Evolutionary conservation across 2,329 filamentous ascomycete species (phyloP).

Genomic region (Fusarium sp.): DNA sequence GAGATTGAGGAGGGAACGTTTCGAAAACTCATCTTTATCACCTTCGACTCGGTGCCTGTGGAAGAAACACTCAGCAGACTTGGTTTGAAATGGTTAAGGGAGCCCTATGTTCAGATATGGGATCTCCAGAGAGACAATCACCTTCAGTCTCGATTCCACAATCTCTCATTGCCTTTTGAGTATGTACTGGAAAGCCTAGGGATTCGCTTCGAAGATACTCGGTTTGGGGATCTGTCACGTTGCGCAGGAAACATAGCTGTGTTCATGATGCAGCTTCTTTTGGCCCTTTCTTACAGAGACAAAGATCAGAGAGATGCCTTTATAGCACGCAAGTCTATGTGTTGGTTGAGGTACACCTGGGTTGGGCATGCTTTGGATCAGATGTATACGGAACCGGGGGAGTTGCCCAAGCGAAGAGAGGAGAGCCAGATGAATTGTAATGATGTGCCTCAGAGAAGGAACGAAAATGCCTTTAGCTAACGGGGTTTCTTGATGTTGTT

Average conservation of each 20-base stretch:
- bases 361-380: slow-evolving; percentile 37
- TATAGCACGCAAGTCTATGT: slow-evolving; percentile 4
- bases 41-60: slow-evolving; percentile 11
- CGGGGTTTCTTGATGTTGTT: background rate
- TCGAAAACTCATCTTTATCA: slow-evolving; percentile 31
- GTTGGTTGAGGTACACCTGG: slow-evolving; percentile 38
- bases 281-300: slow-evolving; percentile 30
- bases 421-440: slow-evolving; percentile 29
- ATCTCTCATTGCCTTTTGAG: slow-evolving; percentile 12
- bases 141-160: slow-evolving; percentile 19
- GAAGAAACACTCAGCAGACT: slow-evolving; percentile 10
- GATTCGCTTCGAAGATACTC: slow-evolving; percentile 30
- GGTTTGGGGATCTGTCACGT: slow-evolving; percentile 29
- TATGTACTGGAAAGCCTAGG: slow-evolving; percentile 33
- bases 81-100: slow-evolving; percentile 10
- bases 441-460: slow-evolving; percentile 20
- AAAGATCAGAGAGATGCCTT: slow-evolving; percentile 17
- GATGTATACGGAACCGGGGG: slow-evolving; percentile 27
- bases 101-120: slow-evolving; percentile 14
- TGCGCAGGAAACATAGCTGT: slow-evolving; percentile 32
- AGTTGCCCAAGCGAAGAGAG: slow-evolving; percentile 1
- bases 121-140: slow-evolving; percentile 16
- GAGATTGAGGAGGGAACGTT: background rate
- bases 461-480: slow-evolving; percentile 19
- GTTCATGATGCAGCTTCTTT: slow-evolving; percentile 21